phyloP scores from a whole-genome alignment of 257 asterid genomes.

The Cynanchum wilfordii region DNA sequence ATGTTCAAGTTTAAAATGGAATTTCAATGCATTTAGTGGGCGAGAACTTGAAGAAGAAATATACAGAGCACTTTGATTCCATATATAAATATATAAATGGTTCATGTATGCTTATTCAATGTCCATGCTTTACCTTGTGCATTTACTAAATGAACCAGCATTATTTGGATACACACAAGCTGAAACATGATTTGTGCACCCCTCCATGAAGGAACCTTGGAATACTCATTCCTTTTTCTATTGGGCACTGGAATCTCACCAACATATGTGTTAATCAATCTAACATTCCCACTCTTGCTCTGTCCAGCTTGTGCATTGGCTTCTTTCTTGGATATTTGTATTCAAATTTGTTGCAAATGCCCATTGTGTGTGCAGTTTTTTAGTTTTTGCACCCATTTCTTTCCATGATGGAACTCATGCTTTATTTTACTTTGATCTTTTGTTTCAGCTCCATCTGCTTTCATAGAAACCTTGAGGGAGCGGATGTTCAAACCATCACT shows the following conservation, averaged over 20 bases:
- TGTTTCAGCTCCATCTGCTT: conserved; percentile 76
- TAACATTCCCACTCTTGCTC: neutral
- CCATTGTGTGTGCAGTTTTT: neutral
- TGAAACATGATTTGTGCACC: neutral
- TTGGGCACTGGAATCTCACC: neutral
- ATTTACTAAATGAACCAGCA: neutral
- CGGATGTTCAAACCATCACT: conserved; percentile 92
- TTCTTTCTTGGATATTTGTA: neutral
- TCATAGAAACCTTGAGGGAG: conserved; percentile 83
- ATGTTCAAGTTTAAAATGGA: no score
- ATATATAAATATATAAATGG: neutral
- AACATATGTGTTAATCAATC: neutral
- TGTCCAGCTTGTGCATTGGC: neutral
- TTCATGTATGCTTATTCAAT: neutral
- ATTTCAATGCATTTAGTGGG: no score
- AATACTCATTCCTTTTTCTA: neutral
- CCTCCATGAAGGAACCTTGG: neutral
- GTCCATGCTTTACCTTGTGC: neutral
- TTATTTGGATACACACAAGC: neutral
- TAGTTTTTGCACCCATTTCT: neutral
- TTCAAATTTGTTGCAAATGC: neutral
- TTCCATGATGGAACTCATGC: neutral
- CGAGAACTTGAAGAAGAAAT: no score
- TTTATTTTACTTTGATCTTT: neutral
- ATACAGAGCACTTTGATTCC: no score